Evolutionary conservation across 352 stramenopile genomes (phyloP).

Genomic region (Phytophthora cactorum): DNA sequence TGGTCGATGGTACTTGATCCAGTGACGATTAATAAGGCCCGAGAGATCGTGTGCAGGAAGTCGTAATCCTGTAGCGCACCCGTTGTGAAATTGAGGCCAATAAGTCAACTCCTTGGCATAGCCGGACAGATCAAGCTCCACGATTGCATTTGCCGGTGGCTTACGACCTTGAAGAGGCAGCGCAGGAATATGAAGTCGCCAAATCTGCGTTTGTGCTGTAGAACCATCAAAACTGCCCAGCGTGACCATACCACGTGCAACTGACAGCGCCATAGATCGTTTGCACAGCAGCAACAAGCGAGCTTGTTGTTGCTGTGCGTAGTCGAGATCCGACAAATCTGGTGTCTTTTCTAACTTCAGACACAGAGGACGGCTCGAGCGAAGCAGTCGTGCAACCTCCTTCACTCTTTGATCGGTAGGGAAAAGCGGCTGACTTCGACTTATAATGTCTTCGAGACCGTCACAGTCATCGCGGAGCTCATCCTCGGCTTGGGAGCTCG

Average conservation of each 20-base stretch:
- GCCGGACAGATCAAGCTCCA: slow-evolving; percentile 93
- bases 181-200: slow-evolving; percentile 89
- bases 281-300: slow-evolving; percentile 95
- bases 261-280: slow-evolving; percentile 91
- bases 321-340: slow-evolving; percentile 77
- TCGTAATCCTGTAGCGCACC: slow-evolving; percentile 94
- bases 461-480: slow-evolving; percentile 47
- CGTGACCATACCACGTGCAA: slow-evolving; percentile 97
- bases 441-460: slow-evolving; percentile 70
- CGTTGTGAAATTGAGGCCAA: slow-evolving; percentile 99
- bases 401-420: slow-evolving; percentile 79
- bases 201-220: slow-evolving; percentile 77
- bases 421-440: slow-evolving; percentile 65
- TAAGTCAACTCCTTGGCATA: slow-evolving; percentile 92
- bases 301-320: slow-evolving; percentile 91
- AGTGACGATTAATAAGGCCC: slow-evolving; percentile 94
- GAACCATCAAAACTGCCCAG: slow-evolving; percentile 89
- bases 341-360: slow-evolving; percentile 73
- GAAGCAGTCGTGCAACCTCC: slow-evolving; percentile 80
- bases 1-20: slow-evolving; percentile 98
- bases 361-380: slow-evolving; percentile 74
- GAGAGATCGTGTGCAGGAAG: slow-evolving; percentile 77
- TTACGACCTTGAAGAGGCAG: slow-evolving; percentile 94
- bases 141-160: slow-evolving; percentile 92
- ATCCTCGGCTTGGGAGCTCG: slow-evolving; percentile 1